Conservation (phyloP, 176 grass and related monocot genomes). For the Hordeum vulgare region DNA sequence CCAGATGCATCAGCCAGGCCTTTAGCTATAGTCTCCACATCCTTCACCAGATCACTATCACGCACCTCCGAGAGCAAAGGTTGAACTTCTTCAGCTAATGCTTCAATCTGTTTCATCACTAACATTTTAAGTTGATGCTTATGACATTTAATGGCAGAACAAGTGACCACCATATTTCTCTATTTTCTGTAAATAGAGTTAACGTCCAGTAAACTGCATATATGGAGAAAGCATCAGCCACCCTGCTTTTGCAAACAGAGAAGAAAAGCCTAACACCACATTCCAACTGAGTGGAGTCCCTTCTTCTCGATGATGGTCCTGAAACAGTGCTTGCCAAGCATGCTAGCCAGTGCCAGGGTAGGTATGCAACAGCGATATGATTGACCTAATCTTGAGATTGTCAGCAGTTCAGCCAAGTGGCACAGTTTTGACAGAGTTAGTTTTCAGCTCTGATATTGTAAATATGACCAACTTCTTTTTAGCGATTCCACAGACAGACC, state of each 20-base stretch:
- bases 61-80: constrained; percentile 80
- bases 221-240: background rate
- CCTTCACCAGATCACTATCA: constrained; percentile 71
- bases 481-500: background rate
- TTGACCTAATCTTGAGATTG: background rate
- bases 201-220: background rate
- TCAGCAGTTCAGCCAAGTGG: background rate
- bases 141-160: background rate
- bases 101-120: constrained; percentile 78
- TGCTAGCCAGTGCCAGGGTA: background rate
- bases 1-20: constrained; percentile 67
- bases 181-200: background rate
- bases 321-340: background rate
- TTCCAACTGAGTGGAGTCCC: constrained; percentile 13
- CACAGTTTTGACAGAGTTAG: background rate
- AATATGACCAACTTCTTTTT: background rate
- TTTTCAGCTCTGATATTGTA: background rate
- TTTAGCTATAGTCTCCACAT: constrained; percentile 90
- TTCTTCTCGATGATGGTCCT: background rate
- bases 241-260: background rate
- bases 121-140: constrained; percentile 37
- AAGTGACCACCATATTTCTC: background rate
- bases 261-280: background rate
- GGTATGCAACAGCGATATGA: background rate
- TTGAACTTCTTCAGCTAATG: constrained; percentile 82